Conservation (phyloP, 2,329 filamentous ascomycete genomes). For the Cercospora citrullina region DNA sequence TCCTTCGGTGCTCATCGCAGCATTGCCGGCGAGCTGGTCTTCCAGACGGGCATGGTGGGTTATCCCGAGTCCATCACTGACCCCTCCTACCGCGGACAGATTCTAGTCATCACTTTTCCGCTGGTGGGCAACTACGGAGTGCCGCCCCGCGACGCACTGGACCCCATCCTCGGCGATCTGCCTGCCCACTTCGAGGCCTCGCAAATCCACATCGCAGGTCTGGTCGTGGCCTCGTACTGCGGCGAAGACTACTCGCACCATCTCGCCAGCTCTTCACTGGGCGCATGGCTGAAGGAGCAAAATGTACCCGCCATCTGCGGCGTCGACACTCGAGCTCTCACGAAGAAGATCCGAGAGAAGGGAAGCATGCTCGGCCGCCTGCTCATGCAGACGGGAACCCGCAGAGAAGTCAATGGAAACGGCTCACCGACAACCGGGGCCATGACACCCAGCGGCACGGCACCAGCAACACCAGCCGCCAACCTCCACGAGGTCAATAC, state of each 20-base stretch:
- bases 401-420: constrained; percentile 41
- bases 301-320: constrained; percentile 91
- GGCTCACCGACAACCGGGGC: constrained; percentile 29
- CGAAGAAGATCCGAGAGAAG: constrained; percentile 89
- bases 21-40: constrained; percentile 94
- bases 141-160: constrained; percentile 79
- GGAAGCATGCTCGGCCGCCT: constrained; percentile 96
- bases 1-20: constrained; percentile 96
- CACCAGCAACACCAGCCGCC: constrained; percentile 45
- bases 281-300: constrained; percentile 95
- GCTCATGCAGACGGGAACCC: constrained; percentile 65
- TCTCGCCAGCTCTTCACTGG: constrained; percentile 84
- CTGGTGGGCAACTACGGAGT: constrained; percentile 97
- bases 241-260: constrained; percentile 96
- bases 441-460: constrained; percentile 33
- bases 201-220: constrained; percentile 89
- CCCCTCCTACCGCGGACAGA: constrained; percentile 86
- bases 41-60: constrained; percentile 99
- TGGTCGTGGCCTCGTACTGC: constrained; percentile 87
- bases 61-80: constrained; percentile 93
- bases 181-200: constrained; percentile 91
- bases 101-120: constrained; percentile 94
- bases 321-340: constrained; percentile 89
- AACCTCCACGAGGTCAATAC: constrained; percentile 34
- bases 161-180: constrained; percentile 79